Evolutionary conservation across 495 filamentous ascomycete species (phyloP).

Genomic region (Cercophora newfieldiana): DNA sequence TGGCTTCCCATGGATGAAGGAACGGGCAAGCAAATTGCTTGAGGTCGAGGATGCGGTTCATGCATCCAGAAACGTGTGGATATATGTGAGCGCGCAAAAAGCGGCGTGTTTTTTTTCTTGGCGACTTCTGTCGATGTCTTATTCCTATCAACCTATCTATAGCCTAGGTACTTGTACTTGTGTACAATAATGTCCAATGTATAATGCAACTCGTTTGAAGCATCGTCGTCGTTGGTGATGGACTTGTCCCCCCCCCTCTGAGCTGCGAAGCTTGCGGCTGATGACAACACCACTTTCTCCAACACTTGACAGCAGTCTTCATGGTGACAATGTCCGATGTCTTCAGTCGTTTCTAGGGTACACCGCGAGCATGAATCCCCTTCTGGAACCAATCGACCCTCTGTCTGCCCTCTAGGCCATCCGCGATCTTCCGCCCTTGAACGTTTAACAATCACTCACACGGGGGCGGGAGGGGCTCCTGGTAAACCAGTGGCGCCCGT

Average conservation of each 20-base stretch:
- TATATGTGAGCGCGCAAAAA: not conserved
- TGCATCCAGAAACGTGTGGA: slow-evolving; percentile 1
- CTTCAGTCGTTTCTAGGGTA: no score
- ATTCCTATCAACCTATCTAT: slow-evolving; percentile 3
- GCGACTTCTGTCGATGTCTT: not conserved
- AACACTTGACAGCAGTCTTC: no score
- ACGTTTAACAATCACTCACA: no score
- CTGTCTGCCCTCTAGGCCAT: not conserved
- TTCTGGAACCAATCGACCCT: no score
- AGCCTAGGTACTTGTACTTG: slow-evolving; percentile 9
- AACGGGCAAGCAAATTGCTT: not conserved
- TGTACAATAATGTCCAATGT: slow-evolving; percentile 4
- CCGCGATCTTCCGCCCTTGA: no score
- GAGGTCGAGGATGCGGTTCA: not conserved
- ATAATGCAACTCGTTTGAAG: not conserved
- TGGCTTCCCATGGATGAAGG: not conserved
- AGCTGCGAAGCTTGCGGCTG: no score
- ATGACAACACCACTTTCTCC: no score
- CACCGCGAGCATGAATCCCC: no score
- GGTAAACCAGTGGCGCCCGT: no score
- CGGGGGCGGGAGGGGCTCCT: no score
- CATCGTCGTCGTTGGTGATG: not conserved
- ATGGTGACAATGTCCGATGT: no score
- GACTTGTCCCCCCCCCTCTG: no score
- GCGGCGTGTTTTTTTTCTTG: slow-evolving; percentile 1